These are phyloP conservation scores for Niebla homalea DNA, from an alignment of 495 filamentous ascomycete genomes.

Conservation along the genomic window DNA sequence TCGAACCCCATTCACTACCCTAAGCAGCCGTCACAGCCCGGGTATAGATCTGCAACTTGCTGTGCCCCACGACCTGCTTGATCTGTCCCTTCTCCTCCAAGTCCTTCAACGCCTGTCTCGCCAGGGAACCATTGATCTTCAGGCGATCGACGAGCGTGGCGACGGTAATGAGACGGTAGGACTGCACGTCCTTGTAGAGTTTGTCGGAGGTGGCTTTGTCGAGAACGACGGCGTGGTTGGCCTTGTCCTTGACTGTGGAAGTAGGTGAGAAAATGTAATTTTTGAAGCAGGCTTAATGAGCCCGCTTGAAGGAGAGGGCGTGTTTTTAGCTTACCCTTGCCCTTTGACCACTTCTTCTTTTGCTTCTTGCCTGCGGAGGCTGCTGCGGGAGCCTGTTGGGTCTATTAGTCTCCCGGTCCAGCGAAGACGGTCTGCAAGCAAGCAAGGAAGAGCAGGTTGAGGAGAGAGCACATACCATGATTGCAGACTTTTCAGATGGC, in stretches of 20 bases:
- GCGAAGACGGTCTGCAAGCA: too few species aligned
- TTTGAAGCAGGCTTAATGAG: background rate
- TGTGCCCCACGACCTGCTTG: slow-evolving; percentile 95
- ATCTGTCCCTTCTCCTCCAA: slow-evolving; percentile 96
- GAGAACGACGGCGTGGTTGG: slow-evolving; percentile 81
- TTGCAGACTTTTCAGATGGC: background rate
- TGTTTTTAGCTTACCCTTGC: slow-evolving; percentile 60
- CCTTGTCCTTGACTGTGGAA: slow-evolving; percentile 98
- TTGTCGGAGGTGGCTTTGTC: slow-evolving; percentile 56
- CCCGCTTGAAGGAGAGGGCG: background rate
- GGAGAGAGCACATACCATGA: background rate
- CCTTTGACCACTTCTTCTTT: slow-evolving; percentile 99
- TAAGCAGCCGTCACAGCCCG: slow-evolving; percentile 20
- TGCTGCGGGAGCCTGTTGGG: slow-evolving; percentile 50
- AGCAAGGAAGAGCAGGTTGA: too few species aligned
- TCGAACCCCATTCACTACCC: slow-evolving; percentile 10
- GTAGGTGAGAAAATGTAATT: background rate
- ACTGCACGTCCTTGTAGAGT: slow-evolving; percentile 94
- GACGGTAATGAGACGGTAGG: slow-evolving; percentile 98
- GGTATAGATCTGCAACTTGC: slow-evolving; percentile 94
- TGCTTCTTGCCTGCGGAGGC: slow-evolving; percentile 85
- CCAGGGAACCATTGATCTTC: slow-evolving; percentile 99
- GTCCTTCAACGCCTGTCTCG: slow-evolving; percentile 77
- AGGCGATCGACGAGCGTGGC: slow-evolving; percentile 96
- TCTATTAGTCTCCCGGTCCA: slow-evolving; percentile 5